A percentile compares a stretch with the other conserved stretches of the same genome.
phyloP scores from a whole-genome alignment of 208 protist species.

The Tritrichomonas musculus region DNA sequence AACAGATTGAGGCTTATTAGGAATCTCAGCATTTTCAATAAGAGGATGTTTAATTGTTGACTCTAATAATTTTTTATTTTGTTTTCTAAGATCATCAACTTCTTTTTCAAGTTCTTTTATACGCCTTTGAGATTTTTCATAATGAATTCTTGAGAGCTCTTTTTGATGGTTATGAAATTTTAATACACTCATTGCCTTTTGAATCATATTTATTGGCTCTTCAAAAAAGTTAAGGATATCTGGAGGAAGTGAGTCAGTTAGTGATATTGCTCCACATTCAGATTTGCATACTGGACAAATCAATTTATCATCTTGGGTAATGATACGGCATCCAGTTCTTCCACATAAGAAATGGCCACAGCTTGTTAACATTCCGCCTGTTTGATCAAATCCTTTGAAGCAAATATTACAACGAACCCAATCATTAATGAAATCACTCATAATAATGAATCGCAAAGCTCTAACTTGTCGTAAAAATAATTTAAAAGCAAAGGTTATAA shows the following conservation, averaged over 20 bases:
- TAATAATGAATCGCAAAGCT: too few species aligned
- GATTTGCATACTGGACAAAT: slow-evolving; percentile 15
- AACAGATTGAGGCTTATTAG: too few species aligned
- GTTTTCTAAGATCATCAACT: not conserved
- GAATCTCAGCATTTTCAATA: too few species aligned
- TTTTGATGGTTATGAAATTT: slow-evolving; percentile 18
- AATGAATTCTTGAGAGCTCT: not conserved
- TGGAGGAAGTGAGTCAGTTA: not conserved
- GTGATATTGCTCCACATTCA: not conserved
- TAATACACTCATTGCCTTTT: not conserved
- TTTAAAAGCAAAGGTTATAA: too few species aligned
- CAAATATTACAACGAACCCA: slow-evolving; percentile 4
- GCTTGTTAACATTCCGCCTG: not conserved
- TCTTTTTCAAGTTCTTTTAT: not conserved
- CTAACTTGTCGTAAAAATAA: too few species aligned
- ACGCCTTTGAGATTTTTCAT: not conserved
- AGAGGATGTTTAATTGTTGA: too few species aligned
- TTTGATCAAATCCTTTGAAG: not conserved
- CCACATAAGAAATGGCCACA: slow-evolving; percentile 30
- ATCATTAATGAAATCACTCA: not conserved
- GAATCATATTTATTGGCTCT: not conserved
- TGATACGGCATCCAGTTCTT: not conserved
- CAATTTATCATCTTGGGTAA: not conserved
- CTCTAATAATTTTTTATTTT: not conserved
- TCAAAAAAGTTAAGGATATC: not conserved